Evolutionary conservation across 176 grass and related monocot species (phyloP), one percentile per base, ranked within the genome.

Genomic region (Cymbopogon citratus): DNA sequence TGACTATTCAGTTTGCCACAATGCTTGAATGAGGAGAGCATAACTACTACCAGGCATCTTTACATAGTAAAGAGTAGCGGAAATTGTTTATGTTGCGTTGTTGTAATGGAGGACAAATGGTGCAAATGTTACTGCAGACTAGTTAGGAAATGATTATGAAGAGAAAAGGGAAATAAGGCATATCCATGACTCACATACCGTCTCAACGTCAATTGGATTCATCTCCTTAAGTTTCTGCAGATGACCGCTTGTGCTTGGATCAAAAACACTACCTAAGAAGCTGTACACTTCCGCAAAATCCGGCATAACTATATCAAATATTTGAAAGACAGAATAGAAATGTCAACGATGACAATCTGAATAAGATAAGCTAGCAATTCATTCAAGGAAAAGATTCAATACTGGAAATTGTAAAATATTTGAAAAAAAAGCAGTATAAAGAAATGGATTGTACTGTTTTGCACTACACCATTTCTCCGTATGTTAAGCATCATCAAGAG

Each of bases 171-270:
- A 45, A 80, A 80, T 3, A 31, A 74, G 39, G 29, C 24, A 38
- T 48, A 36, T 67, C 15, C 24, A 77, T 44, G 18, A 66, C 38
- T 83, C 14, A 40, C 83, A 85, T 95, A 99, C 96, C 69, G 96
- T 95, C 89, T 99, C 93, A 75, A 99, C 96, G 90, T 99, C 96
- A 90, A 99, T 93, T 41, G 92, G 96, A 88, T 95, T 90, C 96
- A 99, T 99, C 89, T 95, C 96, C 49, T 95, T 95, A 43, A 99
- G 89, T 84, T 99, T 95, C 80, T 99, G 87, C 65, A 99, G 87
- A 85, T 95, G 96, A 26, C 89, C 93, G 52, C 89, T 87, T 73
- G 93, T 99, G 75, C 80, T 93, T 89, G 96, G 96, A 87, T 99
- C 96, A 40, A 99, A 99, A 84, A 99, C 26, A 81, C 83, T 99